Base-by-base conservation (phyloP, 2,329 filamentous ascomycete genomes). In the Cladosporium sphaerospermum region DNA sequence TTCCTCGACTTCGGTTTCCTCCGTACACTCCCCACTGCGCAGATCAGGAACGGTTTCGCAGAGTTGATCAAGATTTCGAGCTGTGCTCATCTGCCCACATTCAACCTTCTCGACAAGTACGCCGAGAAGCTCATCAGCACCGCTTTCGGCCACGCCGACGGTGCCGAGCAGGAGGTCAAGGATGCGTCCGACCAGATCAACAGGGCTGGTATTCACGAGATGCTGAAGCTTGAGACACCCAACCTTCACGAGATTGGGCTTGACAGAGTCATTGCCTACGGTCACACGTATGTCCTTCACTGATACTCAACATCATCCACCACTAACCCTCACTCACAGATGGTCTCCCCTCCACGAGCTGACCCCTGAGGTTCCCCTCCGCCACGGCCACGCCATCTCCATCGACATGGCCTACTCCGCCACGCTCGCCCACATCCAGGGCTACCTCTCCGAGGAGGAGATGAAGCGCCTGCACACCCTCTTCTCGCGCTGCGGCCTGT, bases 381-480 rank as follows among this genome's bases (percentile, higher is more conserved):
- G 84, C 40, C 85, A 88, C 64, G 85, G 85, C 3, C 85, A 88
- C 63, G 85, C 85, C 59, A 88, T 88, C 60, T 85, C 82, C 2
- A 85, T 88, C 56, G 85, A 88, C 65, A 88, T 88, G 85, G 85
- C 84, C 0, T 88, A 84, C 70, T 85, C 83, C 0, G 84, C 84
- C 0, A 88, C 85, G 0, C 74, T 88, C 3, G 82, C 84, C 14
- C 78, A 83, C 63, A 68, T 75, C 55, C 78, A 82, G n/a, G 81
- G 82, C 3, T 71, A 86, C 0, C 74, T 88, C 9, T 76, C 74
- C 18, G 72, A 81, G 42, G 73, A 72, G 1, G 83, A 88, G 58
- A 82, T 87, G 64, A 73, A 69, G 23, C 77, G 83, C 14, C 69
- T 88, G 1, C 71, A 88, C n/a, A 78, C 76, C 51, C 74, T 88